phyloP scores from a whole-genome alignment of 1,284 basidiomycete genomes.

The Irpex sp. region DNA sequence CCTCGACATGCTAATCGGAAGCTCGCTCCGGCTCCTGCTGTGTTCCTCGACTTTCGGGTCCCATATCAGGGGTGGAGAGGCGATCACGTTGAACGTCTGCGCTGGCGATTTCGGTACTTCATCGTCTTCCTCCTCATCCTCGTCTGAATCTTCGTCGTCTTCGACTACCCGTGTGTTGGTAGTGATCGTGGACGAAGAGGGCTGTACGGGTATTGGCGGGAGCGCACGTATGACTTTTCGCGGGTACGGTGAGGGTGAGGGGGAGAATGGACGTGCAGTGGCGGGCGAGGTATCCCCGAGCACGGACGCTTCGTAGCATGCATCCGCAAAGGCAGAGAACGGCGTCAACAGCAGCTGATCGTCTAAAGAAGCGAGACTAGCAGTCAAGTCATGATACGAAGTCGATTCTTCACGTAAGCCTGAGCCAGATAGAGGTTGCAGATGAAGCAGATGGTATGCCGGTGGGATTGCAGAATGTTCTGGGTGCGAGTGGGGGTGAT shows the following conservation, averaged over 20 bases:
- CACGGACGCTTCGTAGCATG: constrained; percentile 10
- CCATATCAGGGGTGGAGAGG: constrained; percentile 4
- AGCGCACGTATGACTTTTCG: background rate
- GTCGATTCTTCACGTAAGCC: background rate
- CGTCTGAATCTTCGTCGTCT: constrained; percentile 1
- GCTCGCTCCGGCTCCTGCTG: background rate
- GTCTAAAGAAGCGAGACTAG: constrained; percentile 4
- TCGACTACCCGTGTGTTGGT: background rate
- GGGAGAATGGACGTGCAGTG: constrained; percentile 5
- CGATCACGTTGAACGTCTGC: background rate
- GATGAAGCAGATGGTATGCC: constrained; percentile 12
- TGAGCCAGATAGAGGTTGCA: constrained; percentile 7
- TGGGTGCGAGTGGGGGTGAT: background rate
- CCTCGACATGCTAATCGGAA: background rate
- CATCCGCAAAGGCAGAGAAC: constrained; percentile 9
- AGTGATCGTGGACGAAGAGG: background rate
- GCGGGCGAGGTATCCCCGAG: constrained; percentile 8
- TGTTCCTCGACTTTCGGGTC: constrained; percentile 2
- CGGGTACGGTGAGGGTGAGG: background rate
- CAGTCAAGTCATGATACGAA: constrained; percentile 4
- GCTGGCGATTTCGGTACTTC: background rate
- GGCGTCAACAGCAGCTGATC: constrained; percentile 7
- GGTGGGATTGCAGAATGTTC: background rate
- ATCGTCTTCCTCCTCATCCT: background rate
- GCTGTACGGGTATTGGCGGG: background rate